Conservation (phyloP, 495 filamentous ascomycete genomes). For the Amniculicola lignicola region DNA sequence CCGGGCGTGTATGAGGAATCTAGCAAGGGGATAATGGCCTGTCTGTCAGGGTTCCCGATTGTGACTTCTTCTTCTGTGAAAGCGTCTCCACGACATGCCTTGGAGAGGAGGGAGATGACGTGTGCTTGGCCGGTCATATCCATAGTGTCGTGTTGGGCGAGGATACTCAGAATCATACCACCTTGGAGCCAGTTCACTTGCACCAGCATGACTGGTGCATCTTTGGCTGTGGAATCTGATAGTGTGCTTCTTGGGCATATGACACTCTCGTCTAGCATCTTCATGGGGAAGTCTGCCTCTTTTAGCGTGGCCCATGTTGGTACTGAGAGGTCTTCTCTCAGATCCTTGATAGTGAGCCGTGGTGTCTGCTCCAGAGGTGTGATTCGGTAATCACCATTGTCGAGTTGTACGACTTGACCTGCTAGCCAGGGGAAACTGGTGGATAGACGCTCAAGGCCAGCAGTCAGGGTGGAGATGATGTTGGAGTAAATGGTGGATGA, state of each 20-base stretch:
- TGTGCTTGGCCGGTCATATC: conserved; percentile 53
- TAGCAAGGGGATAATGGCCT: conserved; percentile 45
- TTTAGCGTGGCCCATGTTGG: conserved; percentile 47
- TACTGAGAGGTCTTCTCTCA: not conserved
- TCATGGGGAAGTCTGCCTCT: conserved; percentile 47
- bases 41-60: conserved; percentile 47
- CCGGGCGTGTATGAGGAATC: conserved; percentile 24
- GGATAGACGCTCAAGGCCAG: conserved; percentile 43
- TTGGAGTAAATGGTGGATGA: conserved; percentile 30
- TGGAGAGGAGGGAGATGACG: conserved; percentile 52
- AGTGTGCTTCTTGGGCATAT: conserved; percentile 51
- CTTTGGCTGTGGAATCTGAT: conserved; percentile 18
- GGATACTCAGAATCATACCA: conserved; percentile 51
- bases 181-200: conserved; percentile 54
- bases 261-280: conserved; percentile 52
- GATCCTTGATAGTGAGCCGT: not conserved
- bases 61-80: conserved; percentile 49
- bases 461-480: conserved; percentile 40
- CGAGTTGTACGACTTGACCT: conserved; percentile 51
- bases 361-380: conserved; percentile 29
- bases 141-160: conserved; percentile 51
- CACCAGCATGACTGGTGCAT: conserved; percentile 48
- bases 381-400: conserved; percentile 37
- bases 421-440: conserved; percentile 54
- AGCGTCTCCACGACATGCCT: conserved; percentile 48